Evolutionary conservation across 306 rosid genomes (phyloP).

Genomic region (Trichosanthes cucumerina): DNA sequence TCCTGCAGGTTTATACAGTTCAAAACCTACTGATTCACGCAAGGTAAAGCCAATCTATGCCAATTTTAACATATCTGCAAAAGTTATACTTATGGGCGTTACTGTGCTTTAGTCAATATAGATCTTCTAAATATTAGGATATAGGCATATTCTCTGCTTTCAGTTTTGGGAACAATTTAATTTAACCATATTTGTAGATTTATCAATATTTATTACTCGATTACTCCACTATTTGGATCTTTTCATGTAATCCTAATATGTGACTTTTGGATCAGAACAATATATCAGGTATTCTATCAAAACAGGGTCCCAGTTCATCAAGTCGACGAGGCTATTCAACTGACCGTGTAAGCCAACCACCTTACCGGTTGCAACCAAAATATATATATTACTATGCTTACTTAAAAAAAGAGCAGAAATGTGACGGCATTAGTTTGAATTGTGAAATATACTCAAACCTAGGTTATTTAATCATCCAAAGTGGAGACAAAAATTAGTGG

Average conservation of each 20-base stretch:
- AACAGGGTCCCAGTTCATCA: constrained; percentile 18
- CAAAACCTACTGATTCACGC: constrained; percentile 30
- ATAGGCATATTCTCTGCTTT: not conserved
- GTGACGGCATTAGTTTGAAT: not conserved
- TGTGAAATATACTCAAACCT: not conserved
- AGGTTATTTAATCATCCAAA: not conserved
- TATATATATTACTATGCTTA: not conserved
- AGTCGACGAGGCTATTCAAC: constrained; percentile 23
- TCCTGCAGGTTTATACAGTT: constrained; percentile 25
- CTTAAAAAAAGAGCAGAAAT: not conserved
- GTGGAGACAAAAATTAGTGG: not conserved
- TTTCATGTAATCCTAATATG: not conserved
- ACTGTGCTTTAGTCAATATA: not conserved
- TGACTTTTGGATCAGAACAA: not conserved
- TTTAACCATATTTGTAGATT: not conserved
- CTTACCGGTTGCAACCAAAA: not conserved
- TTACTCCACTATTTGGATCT: not conserved
- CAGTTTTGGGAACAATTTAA: not conserved
- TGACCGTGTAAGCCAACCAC: constrained; percentile 54
- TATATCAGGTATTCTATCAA: constrained; percentile 30
- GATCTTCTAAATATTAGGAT: not conserved
- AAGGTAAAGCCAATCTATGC: constrained; percentile 22
- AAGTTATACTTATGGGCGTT: not conserved
- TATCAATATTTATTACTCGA: not conserved
- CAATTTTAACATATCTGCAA: not conserved